Base-by-base conservation (phyloP, 2,329 filamentous ascomycete genomes). In the Cladophialophora chaetospira region DNA sequence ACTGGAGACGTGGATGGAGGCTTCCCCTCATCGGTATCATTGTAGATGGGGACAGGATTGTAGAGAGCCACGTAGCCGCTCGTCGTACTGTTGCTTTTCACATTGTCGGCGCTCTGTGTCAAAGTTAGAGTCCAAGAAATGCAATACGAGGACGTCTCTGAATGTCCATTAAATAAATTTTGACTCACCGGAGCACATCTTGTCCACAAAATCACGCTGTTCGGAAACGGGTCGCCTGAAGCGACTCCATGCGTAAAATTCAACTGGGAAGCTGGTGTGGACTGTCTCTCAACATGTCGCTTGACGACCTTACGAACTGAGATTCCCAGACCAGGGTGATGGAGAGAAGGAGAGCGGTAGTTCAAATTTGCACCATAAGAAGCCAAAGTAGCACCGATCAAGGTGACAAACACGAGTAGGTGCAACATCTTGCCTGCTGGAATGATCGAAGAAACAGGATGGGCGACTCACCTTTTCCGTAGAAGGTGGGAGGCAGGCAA, bases 231-330 rank as follows among this genome's bases (percentile, higher is more conserved):
- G 61, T 76, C 74, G 21, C 74, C 73, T 13, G 77, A 79, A 17
- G 79, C 79, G 6, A 85, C 79, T 13, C 84, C 85, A 63, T 88
- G 85, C 6, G 83, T 88, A 71, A 88, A 88, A 64, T 78, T 82
- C 54, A 87, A 73, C 65, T 77, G 70, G 5, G 76, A 70, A 0
- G 78, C 70, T 9, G 77, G 69, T 60, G 75, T 75, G 13, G 75
- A 66, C 33, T 75, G 71, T 3, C 74, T 68, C n/a, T 74, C 75
- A 19, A 75, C 74, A 48, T 77, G 79, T 33, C 84, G 78, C 68
- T 81, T 82, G 42, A 81, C 77, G 46, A 88, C 80, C 62, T 81
- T 83, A 46, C 78, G 79, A 11, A 88, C 77, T n/a, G 85, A 80
- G 43, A 89, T 81, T 4, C 85, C 86, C 9, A 89, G 75, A 33